Conservation (phyloP, 345 rosid genomes). For the Streptanthus diversifolius region DNA sequence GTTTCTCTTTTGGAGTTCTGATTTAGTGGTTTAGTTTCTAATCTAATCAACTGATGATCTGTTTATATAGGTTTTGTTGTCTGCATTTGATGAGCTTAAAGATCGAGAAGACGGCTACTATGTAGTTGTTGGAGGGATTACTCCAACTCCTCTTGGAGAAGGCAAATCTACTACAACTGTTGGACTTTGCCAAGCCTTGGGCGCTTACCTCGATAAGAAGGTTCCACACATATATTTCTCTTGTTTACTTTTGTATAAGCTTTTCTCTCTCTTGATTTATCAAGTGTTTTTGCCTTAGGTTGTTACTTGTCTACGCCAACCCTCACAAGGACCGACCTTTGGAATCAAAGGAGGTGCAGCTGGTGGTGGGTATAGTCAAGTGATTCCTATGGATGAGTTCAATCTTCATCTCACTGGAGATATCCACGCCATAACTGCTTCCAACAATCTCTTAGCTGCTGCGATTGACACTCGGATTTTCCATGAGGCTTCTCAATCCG, state of each 20-base stretch:
- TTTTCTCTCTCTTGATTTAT: not conserved
- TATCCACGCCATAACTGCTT: slow-evolving; percentile 98
- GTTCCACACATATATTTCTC: slow-evolving; percentile 32
- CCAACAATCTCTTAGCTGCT: slow-evolving; percentile 98
- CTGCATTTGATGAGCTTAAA: slow-evolving; percentile 72
- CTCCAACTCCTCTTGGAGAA: slow-evolving; percentile 99
- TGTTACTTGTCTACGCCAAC: slow-evolving; percentile 95
- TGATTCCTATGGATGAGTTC: slow-evolving; percentile 99
- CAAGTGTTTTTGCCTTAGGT: slow-evolving; percentile 45
- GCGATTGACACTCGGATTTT: slow-evolving; percentile 96
- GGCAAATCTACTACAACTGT: slow-evolving; percentile 97
- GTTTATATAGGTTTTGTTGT: slow-evolving; percentile 57
- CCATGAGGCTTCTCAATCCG: slow-evolving; percentile 89
- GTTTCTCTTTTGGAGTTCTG: too few relatives aligned
- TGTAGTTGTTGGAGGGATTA: slow-evolving; percentile 95
- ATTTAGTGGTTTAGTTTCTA: slow-evolving; percentile 3
- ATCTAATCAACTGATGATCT: not conserved
- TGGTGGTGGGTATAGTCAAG: slow-evolving; percentile 99
- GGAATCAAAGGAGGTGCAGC: slow-evolving; percentile 99
- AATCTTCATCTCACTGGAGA: slow-evolving; percentile 97
- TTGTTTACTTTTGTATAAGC: not conserved
- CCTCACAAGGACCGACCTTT: slow-evolving; percentile 99
- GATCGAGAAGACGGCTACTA: slow-evolving; percentile 76
- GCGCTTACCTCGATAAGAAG: slow-evolving; percentile 91
- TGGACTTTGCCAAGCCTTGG: slow-evolving; percentile 95